These are phyloP conservation scores for Boletellus ananas DNA, from an alignment of 768 basidiomycete genomes.

Conservation along the genomic window DNA sequence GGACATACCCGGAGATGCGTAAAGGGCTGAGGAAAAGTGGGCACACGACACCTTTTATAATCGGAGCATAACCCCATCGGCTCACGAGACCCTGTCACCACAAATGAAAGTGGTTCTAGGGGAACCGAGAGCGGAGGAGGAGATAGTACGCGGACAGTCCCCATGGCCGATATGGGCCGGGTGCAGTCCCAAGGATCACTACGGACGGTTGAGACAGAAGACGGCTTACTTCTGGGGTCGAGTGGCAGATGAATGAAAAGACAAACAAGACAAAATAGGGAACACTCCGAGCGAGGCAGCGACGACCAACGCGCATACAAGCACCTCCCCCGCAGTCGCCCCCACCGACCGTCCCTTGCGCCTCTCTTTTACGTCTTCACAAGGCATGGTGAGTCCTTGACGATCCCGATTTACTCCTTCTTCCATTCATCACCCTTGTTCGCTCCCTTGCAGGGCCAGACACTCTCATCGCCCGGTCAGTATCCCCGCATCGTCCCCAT, in stretches of 20 bases:
- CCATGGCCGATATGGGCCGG: not conserved
- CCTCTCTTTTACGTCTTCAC: constrained; percentile 25
- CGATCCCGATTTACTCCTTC: constrained; percentile 1
- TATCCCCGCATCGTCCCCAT: constrained; percentile 12
- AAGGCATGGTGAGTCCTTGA: constrained; percentile 26
- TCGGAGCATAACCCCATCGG: constrained; percentile 2
- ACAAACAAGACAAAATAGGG: constrained; percentile 35
- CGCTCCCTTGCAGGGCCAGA: constrained; percentile 64
- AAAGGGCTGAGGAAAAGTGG: constrained; percentile 1
- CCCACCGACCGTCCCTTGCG: constrained; percentile 3
- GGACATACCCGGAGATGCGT: not conserved
- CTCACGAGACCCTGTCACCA: constrained; percentile 2
- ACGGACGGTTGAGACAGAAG: not conserved
- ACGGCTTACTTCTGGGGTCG: not conserved
- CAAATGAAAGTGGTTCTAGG: constrained; percentile 13
- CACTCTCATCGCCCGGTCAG: constrained; percentile 75
- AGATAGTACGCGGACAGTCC: constrained; percentile 9
- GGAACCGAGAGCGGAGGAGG: constrained; percentile 2
- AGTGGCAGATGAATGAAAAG: constrained; percentile 11
- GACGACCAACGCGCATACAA: constrained; percentile 16
- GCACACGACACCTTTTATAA: constrained; percentile 30
- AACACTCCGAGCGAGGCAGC: constrained; percentile 4
- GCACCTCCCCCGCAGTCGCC: constrained; percentile 1
- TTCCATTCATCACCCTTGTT: constrained; percentile 3
- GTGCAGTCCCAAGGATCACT: not conserved